phyloP scores from a whole-genome alignment of 163 green algal species.

The Scenedesmus sp. region DNA sequence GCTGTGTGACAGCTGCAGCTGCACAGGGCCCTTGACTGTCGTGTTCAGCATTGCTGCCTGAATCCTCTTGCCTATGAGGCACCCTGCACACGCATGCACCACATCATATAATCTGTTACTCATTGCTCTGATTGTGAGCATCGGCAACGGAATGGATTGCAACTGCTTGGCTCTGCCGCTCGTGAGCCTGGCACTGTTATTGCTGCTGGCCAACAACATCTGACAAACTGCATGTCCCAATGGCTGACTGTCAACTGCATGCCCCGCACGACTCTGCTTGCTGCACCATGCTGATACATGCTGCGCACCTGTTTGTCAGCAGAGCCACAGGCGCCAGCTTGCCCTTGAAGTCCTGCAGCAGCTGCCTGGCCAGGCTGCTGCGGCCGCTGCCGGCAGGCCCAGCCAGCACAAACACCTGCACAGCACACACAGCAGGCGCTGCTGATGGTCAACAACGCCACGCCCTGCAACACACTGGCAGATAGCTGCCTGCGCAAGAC shows the following conservation, averaged over 20 bases:
- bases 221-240: not conserved
- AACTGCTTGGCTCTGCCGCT: too few relatives aligned
- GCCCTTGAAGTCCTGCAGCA: slow-evolving; percentile 56
- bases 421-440: slow-evolving; percentile 2
- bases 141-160: too few relatives aligned
- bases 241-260: too few relatives aligned
- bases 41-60: not conserved
- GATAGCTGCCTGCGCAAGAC: not conserved
- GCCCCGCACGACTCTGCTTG: too few relatives aligned
- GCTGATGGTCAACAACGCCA: not conserved
- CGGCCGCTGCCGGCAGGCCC: slow-evolving; percentile 70
- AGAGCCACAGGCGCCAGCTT: slow-evolving; percentile 55
- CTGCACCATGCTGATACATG: too few relatives aligned
- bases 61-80: not conserved
- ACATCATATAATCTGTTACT: not conserved
- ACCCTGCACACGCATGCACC: not conserved
- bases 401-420: slow-evolving; percentile 67
- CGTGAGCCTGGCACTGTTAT: too few relatives aligned
- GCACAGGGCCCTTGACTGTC: not conserved
- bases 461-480: not conserved
- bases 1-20: not conserved
- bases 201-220: not conserved
- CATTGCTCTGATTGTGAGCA: too few relatives aligned
- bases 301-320: slow-evolving; percentile 51
- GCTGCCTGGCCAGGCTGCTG: slow-evolving; percentile 58